Percentiles rank a stretch among this genome's conserved stretches.
Conservation (phyloP, 2,329 filamentous ascomycete species). For the Epichloe sp. region DNA sequence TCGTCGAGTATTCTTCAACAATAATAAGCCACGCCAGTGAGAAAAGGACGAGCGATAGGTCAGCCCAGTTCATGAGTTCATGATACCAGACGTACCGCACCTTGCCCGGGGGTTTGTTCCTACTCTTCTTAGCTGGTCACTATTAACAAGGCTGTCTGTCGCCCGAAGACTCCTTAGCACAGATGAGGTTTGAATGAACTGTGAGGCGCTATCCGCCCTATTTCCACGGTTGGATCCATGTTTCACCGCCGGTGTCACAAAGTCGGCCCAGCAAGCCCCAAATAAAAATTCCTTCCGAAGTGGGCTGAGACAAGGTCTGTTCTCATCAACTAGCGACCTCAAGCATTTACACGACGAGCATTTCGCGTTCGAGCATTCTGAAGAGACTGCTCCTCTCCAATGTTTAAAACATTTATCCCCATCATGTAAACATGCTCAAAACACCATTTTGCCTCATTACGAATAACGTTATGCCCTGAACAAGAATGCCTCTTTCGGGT, state of each 20-base stretch:
- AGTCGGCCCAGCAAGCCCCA: neutral
- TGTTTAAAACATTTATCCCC: neutral
- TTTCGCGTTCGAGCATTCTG: neutral
- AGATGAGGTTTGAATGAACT: too few species aligned
- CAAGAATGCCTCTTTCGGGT: neutral
- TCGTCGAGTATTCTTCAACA: neutral
- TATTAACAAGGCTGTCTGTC: neutral
- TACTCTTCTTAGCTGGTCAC: neutral
- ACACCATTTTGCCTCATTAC: neutral
- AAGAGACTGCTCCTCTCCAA: neutral
- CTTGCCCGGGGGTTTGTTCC: neutral
- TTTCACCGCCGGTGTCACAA: slow-evolving; percentile 6
- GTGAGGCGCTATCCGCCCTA: neutral
- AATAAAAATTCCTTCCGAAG: neutral
- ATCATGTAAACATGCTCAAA: neutral
- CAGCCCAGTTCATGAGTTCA: neutral
- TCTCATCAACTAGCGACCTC: neutral
- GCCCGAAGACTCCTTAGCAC: neutral
- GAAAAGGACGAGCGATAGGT: slow-evolving; percentile 3
- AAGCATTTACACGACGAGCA: neutral
- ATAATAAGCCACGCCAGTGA: neutral
- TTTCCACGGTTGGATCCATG: neutral
- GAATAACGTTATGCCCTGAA: neutral
- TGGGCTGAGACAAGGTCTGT: neutral
- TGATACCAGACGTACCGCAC: neutral